Base-by-base conservation (phyloP, 1,284 basidiomycete genomes). In the Trichosporon asahii region DNA sequence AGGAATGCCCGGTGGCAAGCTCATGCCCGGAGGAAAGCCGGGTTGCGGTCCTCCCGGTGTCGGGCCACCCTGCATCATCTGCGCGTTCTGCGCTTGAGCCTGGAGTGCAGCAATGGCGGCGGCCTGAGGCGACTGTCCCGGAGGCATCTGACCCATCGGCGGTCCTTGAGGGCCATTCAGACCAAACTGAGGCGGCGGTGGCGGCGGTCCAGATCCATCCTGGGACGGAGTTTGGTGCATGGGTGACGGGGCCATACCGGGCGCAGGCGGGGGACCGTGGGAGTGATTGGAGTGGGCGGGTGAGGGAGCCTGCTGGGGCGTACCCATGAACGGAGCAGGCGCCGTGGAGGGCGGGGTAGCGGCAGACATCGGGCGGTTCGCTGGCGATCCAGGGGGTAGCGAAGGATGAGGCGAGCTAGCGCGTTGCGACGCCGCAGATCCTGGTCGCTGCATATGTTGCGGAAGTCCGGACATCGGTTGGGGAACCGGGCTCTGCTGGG, bases 371-470 rank as follows among this genome's bases (percentile, higher is more conserved):
- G 66, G 40, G 8, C 65, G 61, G 21, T 71, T 37, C 1, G 72
- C 68, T 0, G 73, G 73, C 3, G 73, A 74, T 6, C 71, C 68
- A 11, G 76, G 77, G 9, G 67, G 68, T 27, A 69, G 31, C 11
- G 72, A 69, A 1, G 64, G 70, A 73, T 77, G 77, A 5, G 79
- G 78, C 5, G 78, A 79, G 5, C 72, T 68, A 4, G 77, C 76
- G 14, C 77, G 72, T 44, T 80, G 80, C 1, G 79, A 80, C 1
- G 79, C 76, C 5, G 79, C 74, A 4, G 81, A 82, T 1, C 71
- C 74, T 0, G 81, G 80, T 15, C 81, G 78, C 27, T 77, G 75
- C 79, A 82, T 78, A 66, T 82, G 80, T 65, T 77, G 79, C 9
- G 81, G 81, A 29, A 82, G 64, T 66, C 76, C 75, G 3, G 80